Base-by-base conservation (phyloP, 495 filamentous ascomycete genomes). In the Neurospora africana region DNA sequence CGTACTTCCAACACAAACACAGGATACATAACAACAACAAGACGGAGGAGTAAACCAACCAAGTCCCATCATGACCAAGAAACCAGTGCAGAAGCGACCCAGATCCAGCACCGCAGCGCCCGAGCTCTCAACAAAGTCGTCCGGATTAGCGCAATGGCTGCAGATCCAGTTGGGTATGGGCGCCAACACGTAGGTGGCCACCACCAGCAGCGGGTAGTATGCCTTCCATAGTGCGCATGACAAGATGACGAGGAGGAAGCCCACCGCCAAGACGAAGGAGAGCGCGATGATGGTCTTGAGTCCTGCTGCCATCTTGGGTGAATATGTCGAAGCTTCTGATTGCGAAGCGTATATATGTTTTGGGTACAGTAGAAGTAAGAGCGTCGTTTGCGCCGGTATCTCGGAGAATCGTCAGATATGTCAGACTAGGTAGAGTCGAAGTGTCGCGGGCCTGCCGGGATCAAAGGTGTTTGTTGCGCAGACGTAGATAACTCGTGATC, bases 211-310 rank as follows among this genome's bases (percentile, higher is more conserved):
- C 36, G 95, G 92, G 77, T 94, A 92, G 88, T 96, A 99, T 79
- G 93, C 92, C 72, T 93, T 86, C 86, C 90, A 98, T 69, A 99
- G 91, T 38, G 96, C 95, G 78, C 93, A 95, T 73, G 94, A 97
- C 78, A 99, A 92, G 83, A 99, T 99, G 61, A 98, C 95, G 74
- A 99, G 94, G 78, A 99, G 93, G 87, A 99, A 99, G 78, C 95
- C 95, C 80, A 99, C 95, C 73, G 96, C 96, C 71, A 99, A 93
- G 78, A 99, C 96, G 84, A 99, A 99, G 76, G 95, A 98, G 76
- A 99, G 93, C 69, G 91, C 92, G 83, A 99, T 98, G 84, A 99
- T 99, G 76, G 96, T 99, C 83, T 97, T 97, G 74, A 98, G 89
- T 80, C 95, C 95, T 76, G 93, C 91, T 76, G 90, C 74, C 72